Base-by-base conservation (phyloP, 768 basidiomycete genomes). In the Lepiota brunneoincarnata region DNA sequence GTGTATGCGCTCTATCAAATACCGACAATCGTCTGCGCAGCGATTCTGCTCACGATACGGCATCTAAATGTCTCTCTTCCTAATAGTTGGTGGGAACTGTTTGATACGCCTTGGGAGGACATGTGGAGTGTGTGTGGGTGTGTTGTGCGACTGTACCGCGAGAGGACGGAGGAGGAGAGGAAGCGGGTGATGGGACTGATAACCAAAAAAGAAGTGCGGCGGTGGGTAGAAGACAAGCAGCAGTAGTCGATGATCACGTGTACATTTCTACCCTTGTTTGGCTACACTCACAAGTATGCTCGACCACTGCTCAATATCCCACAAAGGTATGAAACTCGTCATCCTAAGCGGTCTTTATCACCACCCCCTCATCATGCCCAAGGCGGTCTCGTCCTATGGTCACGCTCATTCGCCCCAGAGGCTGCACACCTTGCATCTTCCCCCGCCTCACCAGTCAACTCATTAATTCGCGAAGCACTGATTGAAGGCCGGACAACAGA, bases 311-410 rank as follows among this genome's bases (percentile, higher is more conserved):
- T 94, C 93, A 24, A 96, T 98, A 64, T 92, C 92, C 7, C 93
- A 94, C 70, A 91, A 91, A 81, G 93, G 93, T 88, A 56, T 37
- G 46, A 11, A 36, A 2, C 15, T 35, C 20, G 43, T 40, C 39
- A 18, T 9, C 28, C 41, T 4, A 45, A 54, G 36, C 26, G 12
- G n/a, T n/a, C n/a, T 21, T 5, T 4, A 26, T 23, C 6, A 3
- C 3, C 15, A 17, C 10, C 15, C 36, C 6, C 54, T 52, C 21
- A 52, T 42, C 28, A 18, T 59, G 43, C 58, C 2, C 65, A 94
- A n/a, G 94, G 93, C 55, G 96, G 96, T 31, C 75, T 97, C 51
- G 88, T 98, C 34, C 79, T 98, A 31, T 98, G 94, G 94, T 93
- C 92, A 21, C 83, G 87, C 45, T 94, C 95, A 2, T 98, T 96